Base-by-base conservation (phyloP, 2,329 filamentous ascomycete species). In the Sporothrix globosa region DNA sequence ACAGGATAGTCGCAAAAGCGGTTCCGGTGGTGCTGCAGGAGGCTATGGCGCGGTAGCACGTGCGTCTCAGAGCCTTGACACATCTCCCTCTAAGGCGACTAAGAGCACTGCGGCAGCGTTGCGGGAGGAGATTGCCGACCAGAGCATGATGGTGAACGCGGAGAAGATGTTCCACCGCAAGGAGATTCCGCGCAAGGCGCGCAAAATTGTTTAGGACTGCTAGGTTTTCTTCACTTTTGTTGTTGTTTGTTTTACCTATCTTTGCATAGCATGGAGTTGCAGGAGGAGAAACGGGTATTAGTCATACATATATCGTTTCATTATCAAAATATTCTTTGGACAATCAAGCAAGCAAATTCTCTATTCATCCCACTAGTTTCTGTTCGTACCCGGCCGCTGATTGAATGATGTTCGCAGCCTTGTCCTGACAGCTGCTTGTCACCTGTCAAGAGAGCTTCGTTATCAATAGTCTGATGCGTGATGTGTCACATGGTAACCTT, bases 101-200 rank as follows among this genome's bases (percentile, higher is more conserved):
- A 75, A 73, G 46, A 75, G 74, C 63, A 68, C 71, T 75, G 79
- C 69, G 71, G 75, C 68, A 75, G 80, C 69, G 72, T 78, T 71
- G 73, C 75, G 72, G 73, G 78, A 75, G 21, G 86, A 89, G 73
- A 86, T 86, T 74, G 86, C 87, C 2, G 87, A 90, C 71, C 84
- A 88, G 74, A 89, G 87, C 76, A 88, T 89, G 81, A 87, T 90
- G 77, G 87, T 90, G 46, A 88, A 90, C 73, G 83, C 86, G 2
- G 85, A 87, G 34, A 81, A 81, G 68, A 78, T 79, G 11, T 87
- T 85, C 72, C 80, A 83, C 56, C 84, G 88, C 53, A 85, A 85
- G 73, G 85, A 87, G 72, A 77, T 86, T 11, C 82, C 84, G 3
- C 82, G 84, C 41, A 75, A 80, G n/a, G 82, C 81, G 10, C 83